These are phyloP conservation scores for Globisporangium spiculum DNA, from an alignment of 352 stramenopile species.

Conservation along the genomic window DNA sequence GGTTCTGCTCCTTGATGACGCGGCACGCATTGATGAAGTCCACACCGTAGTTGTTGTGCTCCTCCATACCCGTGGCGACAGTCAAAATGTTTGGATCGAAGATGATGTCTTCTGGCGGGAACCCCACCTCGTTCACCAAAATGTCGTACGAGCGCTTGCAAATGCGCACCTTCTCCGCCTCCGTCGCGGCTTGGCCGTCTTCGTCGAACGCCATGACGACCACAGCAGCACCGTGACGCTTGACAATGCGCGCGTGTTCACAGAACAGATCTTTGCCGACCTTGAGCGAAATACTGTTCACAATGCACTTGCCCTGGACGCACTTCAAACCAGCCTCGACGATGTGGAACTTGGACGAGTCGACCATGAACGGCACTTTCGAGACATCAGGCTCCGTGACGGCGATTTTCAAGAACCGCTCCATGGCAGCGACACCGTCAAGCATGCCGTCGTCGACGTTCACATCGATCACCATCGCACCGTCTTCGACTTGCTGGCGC, in stretches of 20 bases:
- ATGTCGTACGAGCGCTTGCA: constrained; percentile 99
- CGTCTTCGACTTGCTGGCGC: constrained; percentile 95
- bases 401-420: constrained; percentile 97
- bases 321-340: constrained; percentile 97
- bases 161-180: constrained; percentile 95
- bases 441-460: constrained; percentile 98
- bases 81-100: constrained; percentile 98
- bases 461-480: constrained; percentile 97
- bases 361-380: constrained; percentile 97
- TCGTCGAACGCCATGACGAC: constrained; percentile 99
- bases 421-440: constrained; percentile 94
- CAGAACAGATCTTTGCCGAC: constrained; percentile 96
- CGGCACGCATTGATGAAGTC: constrained; percentile 96
- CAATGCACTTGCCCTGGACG: constrained; percentile 96
- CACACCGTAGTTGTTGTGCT: constrained; percentile 97
- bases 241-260: constrained; percentile 93
- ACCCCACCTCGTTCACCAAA: constrained; percentile 91
- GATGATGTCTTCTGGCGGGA: constrained; percentile 97
- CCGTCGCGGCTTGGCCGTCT: constrained; percentile 93
- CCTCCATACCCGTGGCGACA: constrained; percentile 96
- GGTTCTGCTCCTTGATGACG: constrained; percentile 95
- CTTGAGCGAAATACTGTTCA: constrained; percentile 98
- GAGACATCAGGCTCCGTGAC: constrained; percentile 95
- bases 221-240: constrained; percentile 93
- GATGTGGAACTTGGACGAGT: constrained; percentile 98